Base-by-base conservation (phyloP, 208 protist genomes). In the Herpetomonas tarakana region DNA sequence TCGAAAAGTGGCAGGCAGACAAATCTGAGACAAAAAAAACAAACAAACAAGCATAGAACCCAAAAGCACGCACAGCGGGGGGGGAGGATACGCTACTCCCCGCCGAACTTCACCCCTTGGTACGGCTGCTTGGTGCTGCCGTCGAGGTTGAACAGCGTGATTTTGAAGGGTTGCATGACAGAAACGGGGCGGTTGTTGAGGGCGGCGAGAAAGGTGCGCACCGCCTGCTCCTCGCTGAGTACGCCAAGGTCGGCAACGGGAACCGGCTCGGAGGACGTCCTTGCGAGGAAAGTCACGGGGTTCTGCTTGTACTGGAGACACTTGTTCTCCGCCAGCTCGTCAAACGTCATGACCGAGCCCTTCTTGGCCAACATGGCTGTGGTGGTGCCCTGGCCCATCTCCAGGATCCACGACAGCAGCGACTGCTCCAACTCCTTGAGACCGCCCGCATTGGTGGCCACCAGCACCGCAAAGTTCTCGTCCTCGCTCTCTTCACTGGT, bases 91-190 rank as follows among this genome's bases (percentile, higher is more conserved):
- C n/a, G n/a, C n/a, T 57, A 81, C 28, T 78, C 58, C 9, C 88
- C 89, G 52, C 89, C 89, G 56, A 95, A 90, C 61, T 95, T 95
- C 7, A 95, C 89, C 29, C 89, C 89, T 53, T 95, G 68, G 60
- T 93, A 95, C 1, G 89, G 89, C 57, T 85, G 71, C 29, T 55
- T 74, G 9, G 71, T 28, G 58, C 74, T 85, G 27, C 86, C 89
- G 61, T 95, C 89, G 16, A 95, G 65, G 52, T 95, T 95, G 58
- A 95, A 95, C 2, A 95, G 75, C 24, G 86, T 90, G n/a, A 95
- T 85, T 50, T 72, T 76, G 66, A 90, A 91, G 22, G 86, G 81
- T 3, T 76, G 68, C 67, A 85, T 67, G 2, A 79, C 58, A 4
- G 85, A 91, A 26, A 82, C 74, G 1, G 80, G 83, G 0, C 77